These are phyloP conservation scores for Xylaria acuta DNA, from an alignment of 495 filamentous ascomycete genomes.

Conservation along the genomic window DNA sequence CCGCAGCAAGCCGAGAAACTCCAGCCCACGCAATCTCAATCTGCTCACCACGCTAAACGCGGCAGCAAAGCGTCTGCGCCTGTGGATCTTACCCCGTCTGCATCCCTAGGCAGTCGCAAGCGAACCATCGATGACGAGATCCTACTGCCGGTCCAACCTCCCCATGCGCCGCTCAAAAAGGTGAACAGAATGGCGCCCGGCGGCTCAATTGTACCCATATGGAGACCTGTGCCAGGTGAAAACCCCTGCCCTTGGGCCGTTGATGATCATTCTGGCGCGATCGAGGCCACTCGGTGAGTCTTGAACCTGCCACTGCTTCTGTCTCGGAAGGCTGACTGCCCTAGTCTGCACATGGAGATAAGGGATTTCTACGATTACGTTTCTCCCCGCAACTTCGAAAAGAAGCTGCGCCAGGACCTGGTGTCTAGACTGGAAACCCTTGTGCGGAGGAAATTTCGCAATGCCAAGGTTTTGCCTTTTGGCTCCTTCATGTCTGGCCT, in stretches of 20 bases:
- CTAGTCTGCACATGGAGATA: constrained; percentile 82
- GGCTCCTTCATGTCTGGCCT: constrained; percentile 91
- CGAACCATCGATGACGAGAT: constrained; percentile 74
- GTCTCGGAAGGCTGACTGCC: neutral
- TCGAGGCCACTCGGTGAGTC: constrained; percentile 59
- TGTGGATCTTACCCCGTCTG: constrained; percentile 39
- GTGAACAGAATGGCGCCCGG: constrained; percentile 46
- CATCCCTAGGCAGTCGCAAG: constrained; percentile 61
- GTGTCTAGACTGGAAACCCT: constrained; percentile 62
- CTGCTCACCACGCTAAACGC: neutral
- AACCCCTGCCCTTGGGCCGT: constrained; percentile 67
- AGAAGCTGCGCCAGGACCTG: constrained; percentile 73
- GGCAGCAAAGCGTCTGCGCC: constrained; percentile 16
- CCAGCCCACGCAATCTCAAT: neutral
- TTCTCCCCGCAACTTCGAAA: constrained; percentile 76
- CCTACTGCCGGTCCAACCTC: constrained; percentile 45
- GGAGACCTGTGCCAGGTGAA: constrained; percentile 53
- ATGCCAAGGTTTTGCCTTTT: constrained; percentile 72
- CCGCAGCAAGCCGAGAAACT: neutral
- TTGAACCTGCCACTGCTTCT: neutral
- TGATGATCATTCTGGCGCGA: constrained; percentile 56
- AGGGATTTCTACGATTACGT: constrained; percentile 87
- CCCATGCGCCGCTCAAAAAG: constrained; percentile 53
- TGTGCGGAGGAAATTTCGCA: constrained; percentile 58
- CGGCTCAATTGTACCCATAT: constrained; percentile 62